Conservation (phyloP, 805 yeast species). For the Saccharomyces mikatae region DNA sequence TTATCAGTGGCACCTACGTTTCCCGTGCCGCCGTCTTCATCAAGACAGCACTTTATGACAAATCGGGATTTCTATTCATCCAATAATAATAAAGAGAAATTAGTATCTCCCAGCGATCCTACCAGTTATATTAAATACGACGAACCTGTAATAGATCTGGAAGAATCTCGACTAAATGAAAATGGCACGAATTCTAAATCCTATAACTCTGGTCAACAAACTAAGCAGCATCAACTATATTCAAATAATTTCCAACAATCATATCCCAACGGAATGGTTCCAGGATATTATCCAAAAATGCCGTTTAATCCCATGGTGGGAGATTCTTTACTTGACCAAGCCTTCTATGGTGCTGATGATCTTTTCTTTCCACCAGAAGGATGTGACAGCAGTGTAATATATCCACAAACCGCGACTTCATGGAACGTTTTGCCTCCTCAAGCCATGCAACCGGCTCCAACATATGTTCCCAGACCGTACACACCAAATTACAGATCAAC, state of each 20-base stretch:
- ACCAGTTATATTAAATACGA: constrained; percentile 1
- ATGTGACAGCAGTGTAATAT: constrained; percentile 14
- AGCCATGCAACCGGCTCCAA: constrained; percentile 16
- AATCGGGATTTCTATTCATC: constrained; percentile 21
- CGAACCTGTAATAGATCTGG: not conserved
- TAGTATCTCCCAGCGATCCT: constrained; percentile 4
- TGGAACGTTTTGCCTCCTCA: constrained; percentile 17
- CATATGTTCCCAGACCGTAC: constrained; percentile 12
- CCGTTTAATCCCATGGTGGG: constrained; percentile 2
- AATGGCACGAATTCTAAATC: not conserved
- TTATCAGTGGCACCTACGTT: constrained; percentile 1
- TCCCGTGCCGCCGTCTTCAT: constrained; percentile 16
- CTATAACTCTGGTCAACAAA: not conserved
- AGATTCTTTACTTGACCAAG: constrained; percentile 2
- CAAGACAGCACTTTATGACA: constrained; percentile 18
- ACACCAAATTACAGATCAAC: constrained; percentile 16
- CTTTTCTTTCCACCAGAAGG: constrained; percentile 9
- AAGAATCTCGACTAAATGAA: not conserved
- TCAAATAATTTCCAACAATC: constrained; percentile 8
- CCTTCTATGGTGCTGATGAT: constrained; percentile 13
- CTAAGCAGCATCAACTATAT: not conserved
- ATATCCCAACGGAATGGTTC: constrained; percentile 5
- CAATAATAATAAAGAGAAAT: constrained; percentile 6
- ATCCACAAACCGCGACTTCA: constrained; percentile 4
- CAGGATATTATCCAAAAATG: constrained; percentile 9